Evolutionary conservation across 2,329 filamentous ascomycete species (phyloP).

Genomic region (Penicillium sp.): DNA sequence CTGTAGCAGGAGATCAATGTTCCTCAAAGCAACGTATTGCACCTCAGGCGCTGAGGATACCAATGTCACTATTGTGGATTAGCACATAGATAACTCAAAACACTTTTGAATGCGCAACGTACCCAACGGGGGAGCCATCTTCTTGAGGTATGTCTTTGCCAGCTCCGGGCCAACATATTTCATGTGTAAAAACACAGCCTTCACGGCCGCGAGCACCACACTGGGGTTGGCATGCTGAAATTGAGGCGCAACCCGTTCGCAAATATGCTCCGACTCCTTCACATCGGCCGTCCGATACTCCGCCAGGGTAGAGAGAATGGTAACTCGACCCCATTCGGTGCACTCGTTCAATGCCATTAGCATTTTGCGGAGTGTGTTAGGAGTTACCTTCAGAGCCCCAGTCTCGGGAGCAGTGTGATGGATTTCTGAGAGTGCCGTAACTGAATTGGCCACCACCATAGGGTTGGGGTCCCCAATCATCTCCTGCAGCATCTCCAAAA

Average conservation of each 20-base stretch:
- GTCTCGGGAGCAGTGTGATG: slow-evolving; percentile 86
- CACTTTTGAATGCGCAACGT: slow-evolving; percentile 28
- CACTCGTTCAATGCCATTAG: slow-evolving; percentile 95
- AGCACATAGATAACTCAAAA: slow-evolving; percentile 14
- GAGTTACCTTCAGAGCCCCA: slow-evolving; percentile 73
- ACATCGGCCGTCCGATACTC: slow-evolving; percentile 81
- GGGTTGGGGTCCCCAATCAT: slow-evolving; percentile 96
- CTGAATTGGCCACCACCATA: slow-evolving; percentile 98
- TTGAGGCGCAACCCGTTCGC: slow-evolving; percentile 89
- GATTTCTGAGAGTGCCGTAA: slow-evolving; percentile 89
- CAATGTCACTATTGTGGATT: slow-evolving; percentile 66
- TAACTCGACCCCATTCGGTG: slow-evolving; percentile 96
- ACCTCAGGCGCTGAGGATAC: slow-evolving; percentile 95
- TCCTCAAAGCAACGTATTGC: slow-evolving; percentile 91
- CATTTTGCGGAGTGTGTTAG: slow-evolving; percentile 84
- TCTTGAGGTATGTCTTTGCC: slow-evolving; percentile 82
- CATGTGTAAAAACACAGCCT: slow-evolving; percentile 97
- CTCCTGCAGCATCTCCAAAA: slow-evolving; percentile 87
- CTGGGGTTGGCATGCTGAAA: slow-evolving; percentile 98
- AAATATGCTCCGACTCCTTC: slow-evolving; percentile 97
- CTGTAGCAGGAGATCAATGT: slow-evolving; percentile 92
- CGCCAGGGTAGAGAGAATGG: slow-evolving; percentile 81
- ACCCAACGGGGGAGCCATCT: slow-evolving; percentile 96
- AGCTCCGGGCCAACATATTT: slow-evolving; percentile 70
- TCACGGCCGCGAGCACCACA: slow-evolving; percentile 94